These are phyloP conservation scores for Aphanocladium album DNA, from an alignment of 2,329 filamentous ascomycete species.

Conservation along the genomic window DNA sequence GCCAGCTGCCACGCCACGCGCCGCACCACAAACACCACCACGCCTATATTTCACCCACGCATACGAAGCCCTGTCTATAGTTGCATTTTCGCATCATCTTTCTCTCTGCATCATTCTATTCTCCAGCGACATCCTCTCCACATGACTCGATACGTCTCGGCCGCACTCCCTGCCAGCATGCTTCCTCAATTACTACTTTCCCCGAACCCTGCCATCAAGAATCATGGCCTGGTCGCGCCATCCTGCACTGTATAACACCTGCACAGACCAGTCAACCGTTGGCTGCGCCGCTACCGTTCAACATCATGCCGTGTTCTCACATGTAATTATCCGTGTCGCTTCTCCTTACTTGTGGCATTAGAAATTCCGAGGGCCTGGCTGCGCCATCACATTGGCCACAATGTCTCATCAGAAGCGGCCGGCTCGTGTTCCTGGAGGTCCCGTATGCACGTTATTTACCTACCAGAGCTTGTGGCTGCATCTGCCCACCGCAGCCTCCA, in stretches of 20 bases:
- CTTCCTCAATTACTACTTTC: not conserved
- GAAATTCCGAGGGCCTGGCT: too few relatives aligned
- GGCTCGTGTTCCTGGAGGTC: not conserved
- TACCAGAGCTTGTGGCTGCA: not conserved
- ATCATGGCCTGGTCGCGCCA: not conserved
- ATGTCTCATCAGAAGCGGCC: not conserved
- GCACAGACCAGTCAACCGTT: not conserved
- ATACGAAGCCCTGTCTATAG: too few relatives aligned
- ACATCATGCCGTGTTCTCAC: not conserved
- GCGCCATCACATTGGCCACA: not conserved
- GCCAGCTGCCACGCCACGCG: not conserved
- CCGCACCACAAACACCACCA: too few relatives aligned
- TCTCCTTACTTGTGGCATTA: not conserved
- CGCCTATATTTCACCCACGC: too few relatives aligned
- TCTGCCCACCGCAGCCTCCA: not conserved
- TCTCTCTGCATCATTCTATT: too few relatives aligned
- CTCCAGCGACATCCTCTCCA: too few relatives aligned
- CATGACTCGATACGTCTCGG: too few relatives aligned
- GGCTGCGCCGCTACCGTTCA: not conserved
- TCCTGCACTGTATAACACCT: not conserved
- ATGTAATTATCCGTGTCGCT: not conserved
- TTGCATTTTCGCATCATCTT: too few relatives aligned
- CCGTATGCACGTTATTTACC: not conserved
- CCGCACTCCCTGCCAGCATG: too few relatives aligned
- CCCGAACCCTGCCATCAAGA: not conserved